Evolutionary conservation across 352 stramenopile genomes (phyloP).

Genomic region (Chloridella minuta): DNA sequence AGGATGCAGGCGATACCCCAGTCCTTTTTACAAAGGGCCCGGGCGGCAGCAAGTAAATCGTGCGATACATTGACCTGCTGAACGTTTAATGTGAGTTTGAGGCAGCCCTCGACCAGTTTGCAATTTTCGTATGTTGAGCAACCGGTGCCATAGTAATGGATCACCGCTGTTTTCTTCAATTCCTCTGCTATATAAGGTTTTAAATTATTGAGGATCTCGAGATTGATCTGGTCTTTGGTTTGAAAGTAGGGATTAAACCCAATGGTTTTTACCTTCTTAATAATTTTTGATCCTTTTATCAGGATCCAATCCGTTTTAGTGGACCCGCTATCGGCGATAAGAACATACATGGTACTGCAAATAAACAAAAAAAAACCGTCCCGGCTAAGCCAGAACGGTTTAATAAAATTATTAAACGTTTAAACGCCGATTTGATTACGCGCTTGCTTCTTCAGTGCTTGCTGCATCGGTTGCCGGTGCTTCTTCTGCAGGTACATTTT

Average conservation of each 20-base stretch:
- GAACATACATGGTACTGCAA: not conserved
- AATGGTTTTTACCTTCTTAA: conserved; percentile 4
- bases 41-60: not conserved
- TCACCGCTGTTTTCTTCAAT: not conserved
- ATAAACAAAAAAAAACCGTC: not conserved
- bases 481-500: not conserved
- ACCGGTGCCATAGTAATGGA: not conserved
- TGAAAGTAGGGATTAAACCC: not conserved
- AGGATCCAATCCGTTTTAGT: not conserved
- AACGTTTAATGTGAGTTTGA: not conserved
- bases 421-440: no score
- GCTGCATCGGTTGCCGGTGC: not conserved
- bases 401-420: not conserved
- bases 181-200: not conserved
- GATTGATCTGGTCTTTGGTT: not conserved
- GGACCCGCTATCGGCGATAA: not conserved
- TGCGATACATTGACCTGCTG: not conserved
- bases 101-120: not conserved
- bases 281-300: not conserved
- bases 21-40: not conserved
- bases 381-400: not conserved
- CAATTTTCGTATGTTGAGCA: not conserved
- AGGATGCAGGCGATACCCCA: not conserved
- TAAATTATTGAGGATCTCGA: not conserved
- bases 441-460: not conserved